Base-by-base conservation (phyloP, 305 asterid genomes). In the Lippia alba region DNA sequence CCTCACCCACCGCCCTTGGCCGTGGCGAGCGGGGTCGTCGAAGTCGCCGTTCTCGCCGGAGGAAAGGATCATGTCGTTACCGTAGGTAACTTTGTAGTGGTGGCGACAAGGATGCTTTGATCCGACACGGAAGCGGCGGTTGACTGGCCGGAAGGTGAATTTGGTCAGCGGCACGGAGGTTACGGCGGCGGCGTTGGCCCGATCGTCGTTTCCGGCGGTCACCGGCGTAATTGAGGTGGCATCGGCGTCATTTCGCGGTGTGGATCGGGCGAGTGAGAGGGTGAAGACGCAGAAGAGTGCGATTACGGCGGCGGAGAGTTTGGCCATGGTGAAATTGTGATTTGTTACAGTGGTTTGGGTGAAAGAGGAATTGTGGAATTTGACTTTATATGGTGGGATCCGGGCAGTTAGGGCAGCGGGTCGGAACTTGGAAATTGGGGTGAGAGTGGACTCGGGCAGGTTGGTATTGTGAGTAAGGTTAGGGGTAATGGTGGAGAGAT, bases 281-380 rank as follows among this genome's bases (percentile, higher is more conserved):
- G 85, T 9, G 78, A 86, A 59, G 4, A 83, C 30, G 70, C 84
- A 78, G 83, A 85, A 70, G 63, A 85, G 64, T n/a, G 83, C 73
- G 55, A 78, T 61, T 54, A 57, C 11, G 70, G 78, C 12, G 76
- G 78, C 46, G 76, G 67, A 36, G 70, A 70, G 49, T 74, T 59
- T 79, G 14, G 84, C 84, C 96, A 86, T 91, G 64, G 72, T 56
- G 63, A 51, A 40, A 34, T 39, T 39, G 45, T 39, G 45, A 8
- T 7, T 6, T 70, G n/a, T 48, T 53, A 55, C 10, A 16, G 74
- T 54, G 3, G 50, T 40, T 11, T 6, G 45, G 18, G 4, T 24
- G 30, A 24, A 24, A 24, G 3, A 16, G 44, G 15, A 30, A 3
- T 4, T 3, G 62, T 0, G 68, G 39, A 17, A 39, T 57, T 3